Conservation (phyloP, 257 asterid genomes). For the Datura wrightii region DNA sequence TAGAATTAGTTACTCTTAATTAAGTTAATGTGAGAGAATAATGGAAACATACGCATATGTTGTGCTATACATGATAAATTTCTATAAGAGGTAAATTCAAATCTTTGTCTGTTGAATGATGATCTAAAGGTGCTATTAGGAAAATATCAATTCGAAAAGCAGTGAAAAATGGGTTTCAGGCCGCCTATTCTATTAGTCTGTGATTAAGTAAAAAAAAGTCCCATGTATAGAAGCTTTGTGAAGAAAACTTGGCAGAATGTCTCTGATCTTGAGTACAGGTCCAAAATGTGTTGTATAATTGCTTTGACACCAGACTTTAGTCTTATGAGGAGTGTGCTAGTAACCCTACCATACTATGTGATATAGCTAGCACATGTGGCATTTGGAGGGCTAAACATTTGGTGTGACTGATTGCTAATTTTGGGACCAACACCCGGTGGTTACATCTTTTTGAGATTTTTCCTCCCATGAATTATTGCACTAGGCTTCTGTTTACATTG, state of each 20-base stretch:
- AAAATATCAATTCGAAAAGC: neutral
- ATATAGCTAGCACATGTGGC: neutral
- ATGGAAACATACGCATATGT: neutral
- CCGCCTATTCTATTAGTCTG: neutral
- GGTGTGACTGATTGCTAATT: no score
- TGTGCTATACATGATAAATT: neutral
- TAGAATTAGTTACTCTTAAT: neutral
- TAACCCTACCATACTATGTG: neutral
- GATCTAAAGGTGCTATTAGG: neutral
- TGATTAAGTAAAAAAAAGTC: neutral
- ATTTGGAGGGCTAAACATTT: no score
- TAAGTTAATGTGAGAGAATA: neutral
- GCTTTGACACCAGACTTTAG: neutral
- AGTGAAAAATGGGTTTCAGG: neutral
- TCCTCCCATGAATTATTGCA: no score
- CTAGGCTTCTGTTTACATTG: neutral
- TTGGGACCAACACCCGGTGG: no score
- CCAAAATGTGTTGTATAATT: neutral
- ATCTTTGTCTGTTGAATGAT: neutral
- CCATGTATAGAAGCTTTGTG: neutral
- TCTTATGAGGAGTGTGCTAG: neutral
- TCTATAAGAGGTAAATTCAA: neutral
- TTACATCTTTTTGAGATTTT: no score
- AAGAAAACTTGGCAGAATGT: neutral
- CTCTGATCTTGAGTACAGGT: neutral